Conservation (phyloP, 148 eudicot species). For the Rhododendron kiyosumense region DNA sequence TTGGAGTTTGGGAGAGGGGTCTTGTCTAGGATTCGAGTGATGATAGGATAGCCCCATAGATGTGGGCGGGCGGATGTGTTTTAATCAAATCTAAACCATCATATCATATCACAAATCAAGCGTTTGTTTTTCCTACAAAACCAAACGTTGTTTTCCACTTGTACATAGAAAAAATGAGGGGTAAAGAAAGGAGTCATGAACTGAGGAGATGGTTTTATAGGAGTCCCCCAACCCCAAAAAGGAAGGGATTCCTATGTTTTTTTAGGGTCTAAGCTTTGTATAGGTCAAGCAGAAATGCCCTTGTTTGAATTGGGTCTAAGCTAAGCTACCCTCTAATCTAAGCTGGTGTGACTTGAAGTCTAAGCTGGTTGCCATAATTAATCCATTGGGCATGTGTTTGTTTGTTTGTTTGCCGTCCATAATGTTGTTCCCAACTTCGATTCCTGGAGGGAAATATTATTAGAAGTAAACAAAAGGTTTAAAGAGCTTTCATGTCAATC, state of each 20-base stretch:
- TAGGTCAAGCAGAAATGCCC: not conserved
- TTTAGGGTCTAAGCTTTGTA: not conserved
- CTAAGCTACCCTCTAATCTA: not conserved
- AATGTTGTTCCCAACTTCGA: not conserved
- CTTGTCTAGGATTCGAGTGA: conserved; percentile 1
- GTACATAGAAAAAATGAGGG: not conserved
- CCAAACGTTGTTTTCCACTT: not conserved
- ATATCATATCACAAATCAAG: conserved; percentile 16
- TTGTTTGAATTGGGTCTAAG: not conserved
- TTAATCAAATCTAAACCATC: conserved; percentile 20
- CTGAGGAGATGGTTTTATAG: not conserved
- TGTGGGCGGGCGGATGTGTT: not conserved
- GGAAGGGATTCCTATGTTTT: not conserved
- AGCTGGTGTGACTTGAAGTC: not conserved
- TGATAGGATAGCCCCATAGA: no score
- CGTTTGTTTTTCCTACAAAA: not conserved
- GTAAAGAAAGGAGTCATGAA: not conserved
- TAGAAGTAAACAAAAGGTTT: not conserved
- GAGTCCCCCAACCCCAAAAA: not conserved
- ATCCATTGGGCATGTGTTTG: not conserved
- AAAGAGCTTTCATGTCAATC: not conserved
- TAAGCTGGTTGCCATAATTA: not conserved
- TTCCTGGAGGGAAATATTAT: not conserved
- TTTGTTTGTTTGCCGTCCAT: not conserved
- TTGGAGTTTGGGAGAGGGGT: conserved; percentile 14